phyloP scores from a whole-genome alignment of 352 stramenopile genomes.

The Globisporangium rhizosaccharum region DNA sequence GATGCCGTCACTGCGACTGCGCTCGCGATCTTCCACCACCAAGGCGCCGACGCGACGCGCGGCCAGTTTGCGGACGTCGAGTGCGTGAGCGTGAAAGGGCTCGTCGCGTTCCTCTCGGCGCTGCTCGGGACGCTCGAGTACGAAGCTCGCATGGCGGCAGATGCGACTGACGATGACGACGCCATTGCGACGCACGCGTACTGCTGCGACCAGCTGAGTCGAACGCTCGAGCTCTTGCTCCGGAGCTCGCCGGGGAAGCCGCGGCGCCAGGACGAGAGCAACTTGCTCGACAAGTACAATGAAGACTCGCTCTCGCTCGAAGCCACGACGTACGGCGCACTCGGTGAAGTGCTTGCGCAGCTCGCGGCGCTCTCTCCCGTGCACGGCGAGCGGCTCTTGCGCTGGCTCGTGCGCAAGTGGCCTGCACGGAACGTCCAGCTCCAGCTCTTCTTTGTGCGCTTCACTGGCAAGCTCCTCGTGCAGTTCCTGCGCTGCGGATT shows the following conservation, averaged over 20 bases:
- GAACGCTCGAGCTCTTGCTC: conserved; percentile 45
- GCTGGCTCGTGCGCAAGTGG: conserved; percentile 73
- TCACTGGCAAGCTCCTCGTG: conserved; percentile 48
- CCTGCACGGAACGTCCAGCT: conserved; percentile 64
- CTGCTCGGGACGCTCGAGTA: conserved; percentile 38
- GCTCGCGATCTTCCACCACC: conserved; percentile 67
- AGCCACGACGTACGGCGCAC: conserved; percentile 52
- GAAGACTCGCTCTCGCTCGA: conserved; percentile 58
- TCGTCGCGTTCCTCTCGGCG: conserved; percentile 45
- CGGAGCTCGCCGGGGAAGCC: conserved; percentile 46
- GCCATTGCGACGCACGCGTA: conserved; percentile 17
- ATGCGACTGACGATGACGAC: conserved; percentile 29
- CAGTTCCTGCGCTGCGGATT: conserved; percentile 58
- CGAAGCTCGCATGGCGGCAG: conserved; percentile 15
- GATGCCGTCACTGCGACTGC: conserved; percentile 28
- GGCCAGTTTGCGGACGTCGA: conserved; percentile 21
- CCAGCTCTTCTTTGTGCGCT: conserved; percentile 73
- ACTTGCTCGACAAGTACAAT: conserved; percentile 58
- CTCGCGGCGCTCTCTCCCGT: conserved; percentile 54
- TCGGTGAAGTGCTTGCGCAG: conserved; percentile 58
- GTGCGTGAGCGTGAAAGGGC: conserved; percentile 51
- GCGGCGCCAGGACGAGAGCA: conserved; percentile 30
- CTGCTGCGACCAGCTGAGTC: conserved; percentile 41
- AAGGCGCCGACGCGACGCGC: conserved; percentile 20
- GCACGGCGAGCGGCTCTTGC: conserved; percentile 55